A percentile compares a stretch with the other conserved stretches of the same genome.
These are phyloP conservation scores for Huntiella omanensis DNA, from an alignment of 2,329 filamentous ascomycete genomes.

Conservation along the genomic window DNA sequence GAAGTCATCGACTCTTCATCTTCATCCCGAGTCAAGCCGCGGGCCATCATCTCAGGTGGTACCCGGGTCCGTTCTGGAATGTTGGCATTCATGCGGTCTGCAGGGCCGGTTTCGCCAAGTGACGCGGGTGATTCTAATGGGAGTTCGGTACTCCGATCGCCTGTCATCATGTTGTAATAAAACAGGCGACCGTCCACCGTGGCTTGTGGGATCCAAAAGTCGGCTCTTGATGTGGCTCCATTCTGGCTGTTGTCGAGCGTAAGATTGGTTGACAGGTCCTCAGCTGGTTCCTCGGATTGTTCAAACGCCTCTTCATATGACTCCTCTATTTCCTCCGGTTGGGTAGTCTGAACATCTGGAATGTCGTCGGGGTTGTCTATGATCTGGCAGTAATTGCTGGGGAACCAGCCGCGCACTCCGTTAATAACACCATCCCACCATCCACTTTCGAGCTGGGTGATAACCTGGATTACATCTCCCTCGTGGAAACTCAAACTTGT, in stretches of 20 bases:
- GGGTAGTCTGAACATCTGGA: slow-evolving; percentile 29
- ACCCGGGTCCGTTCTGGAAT: slow-evolving; percentile 80
- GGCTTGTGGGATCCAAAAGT: slow-evolving; percentile 97
- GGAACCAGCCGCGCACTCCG: slow-evolving; percentile 93
- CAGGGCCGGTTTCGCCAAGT: slow-evolving; percentile 62
- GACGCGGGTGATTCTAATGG: slow-evolving; percentile 79
- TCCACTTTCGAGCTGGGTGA: slow-evolving; percentile 91
- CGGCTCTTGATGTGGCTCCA: slow-evolving; percentile 60
- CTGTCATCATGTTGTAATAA: slow-evolving; percentile 97
- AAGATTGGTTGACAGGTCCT: slow-evolving; percentile 40
- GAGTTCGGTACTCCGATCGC: slow-evolving; percentile 84
- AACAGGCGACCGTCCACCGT: slow-evolving; percentile 84
- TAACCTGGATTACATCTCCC: slow-evolving; percentile 94
- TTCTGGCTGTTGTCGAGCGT: slow-evolving; percentile 49
- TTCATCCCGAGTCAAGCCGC: slow-evolving; percentile 64
- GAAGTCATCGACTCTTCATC: slow-evolving; percentile 56
- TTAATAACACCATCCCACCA: slow-evolving; percentile 99
- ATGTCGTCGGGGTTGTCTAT: slow-evolving; percentile 60
- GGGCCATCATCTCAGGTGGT: slow-evolving; percentile 77
- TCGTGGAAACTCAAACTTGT: slow-evolving; percentile 94
- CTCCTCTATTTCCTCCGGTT: slow-evolving; percentile 4
- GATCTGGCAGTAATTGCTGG: slow-evolving; percentile 92
- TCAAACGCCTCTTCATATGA: slow-evolving; percentile 1
- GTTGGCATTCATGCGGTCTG: slow-evolving; percentile 72
- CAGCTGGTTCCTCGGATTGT: slow-evolving; percentile 37